Evolutionary conservation across 1,284 basidiomycete genomes (phyloP).

Genomic region (Tylopilus sp.): DNA sequence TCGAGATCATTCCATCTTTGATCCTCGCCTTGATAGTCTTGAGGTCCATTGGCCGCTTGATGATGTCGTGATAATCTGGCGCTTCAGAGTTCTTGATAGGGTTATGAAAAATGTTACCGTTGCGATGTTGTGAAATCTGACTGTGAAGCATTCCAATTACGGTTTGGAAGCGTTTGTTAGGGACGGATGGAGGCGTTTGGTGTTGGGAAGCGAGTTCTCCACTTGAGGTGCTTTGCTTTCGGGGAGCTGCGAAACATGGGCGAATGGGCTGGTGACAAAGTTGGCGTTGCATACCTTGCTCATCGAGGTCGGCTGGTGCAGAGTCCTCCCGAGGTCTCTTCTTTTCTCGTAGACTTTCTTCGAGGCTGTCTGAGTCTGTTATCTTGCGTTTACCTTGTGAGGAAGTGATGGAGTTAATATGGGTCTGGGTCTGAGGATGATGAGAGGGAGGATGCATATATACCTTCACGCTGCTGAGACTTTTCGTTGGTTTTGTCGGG

Average conservation of each 20-base stretch:
- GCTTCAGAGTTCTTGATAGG: conserved; percentile 86
- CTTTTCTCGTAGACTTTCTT: conserved; percentile 52
- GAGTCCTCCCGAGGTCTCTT: conserved; percentile 67
- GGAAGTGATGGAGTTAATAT: not conserved
- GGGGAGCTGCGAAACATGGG: conserved; percentile 23
- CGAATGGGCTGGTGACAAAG: no score
- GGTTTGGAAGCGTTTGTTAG: conserved; percentile 71
- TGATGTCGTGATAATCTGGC: conserved; percentile 85
- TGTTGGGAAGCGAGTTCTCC: conserved; percentile 23
- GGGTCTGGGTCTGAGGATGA: no score
- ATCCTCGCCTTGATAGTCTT: conserved; percentile 82
- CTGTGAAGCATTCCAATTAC: conserved; percentile 77
- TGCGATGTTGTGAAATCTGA: conserved; percentile 77
- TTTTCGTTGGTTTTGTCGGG: conserved; percentile 5
- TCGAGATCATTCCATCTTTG: conserved; percentile 75
- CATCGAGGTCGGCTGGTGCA: conserved; percentile 51
- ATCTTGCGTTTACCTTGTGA: conserved; percentile 63
- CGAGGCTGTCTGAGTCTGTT: conserved; percentile 45
- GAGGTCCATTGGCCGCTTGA: conserved; percentile 88
- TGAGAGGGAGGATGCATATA: not conserved
- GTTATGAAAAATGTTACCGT: conserved; percentile 85
- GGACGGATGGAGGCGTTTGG: conserved; percentile 31
- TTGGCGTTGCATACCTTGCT: conserved; percentile 40
- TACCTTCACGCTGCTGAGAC: conserved; percentile 24
- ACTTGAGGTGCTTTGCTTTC: conserved; percentile 16